phyloP scores from a whole-genome alignment of 2,329 filamentous ascomycete species.

The Dothistroma septosporum region DNA sequence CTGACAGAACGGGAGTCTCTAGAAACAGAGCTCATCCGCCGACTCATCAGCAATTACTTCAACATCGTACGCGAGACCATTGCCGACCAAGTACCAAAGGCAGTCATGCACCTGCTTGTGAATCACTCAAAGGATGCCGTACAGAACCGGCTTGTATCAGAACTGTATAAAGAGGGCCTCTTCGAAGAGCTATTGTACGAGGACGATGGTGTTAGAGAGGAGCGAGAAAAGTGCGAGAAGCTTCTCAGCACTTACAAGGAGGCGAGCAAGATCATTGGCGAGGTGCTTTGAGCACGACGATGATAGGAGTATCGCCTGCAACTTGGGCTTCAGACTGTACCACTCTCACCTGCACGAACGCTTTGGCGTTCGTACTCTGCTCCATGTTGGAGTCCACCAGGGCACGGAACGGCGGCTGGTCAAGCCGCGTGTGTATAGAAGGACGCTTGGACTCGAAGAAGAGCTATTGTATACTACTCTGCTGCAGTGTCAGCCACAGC shows the following conservation, averaged over 20 bases:
- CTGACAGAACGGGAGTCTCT: slow-evolving; percentile 93
- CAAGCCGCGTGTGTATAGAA: not conserved
- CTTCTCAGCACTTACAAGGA: slow-evolving; percentile 93
- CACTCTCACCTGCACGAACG: not conserved
- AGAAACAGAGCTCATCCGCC: slow-evolving; percentile 94
- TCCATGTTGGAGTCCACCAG: not conserved
- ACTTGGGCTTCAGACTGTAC: not conserved
- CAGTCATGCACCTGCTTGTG: slow-evolving; percentile 96
- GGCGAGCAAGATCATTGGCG: slow-evolving; percentile 95
- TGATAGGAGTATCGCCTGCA: not conserved
- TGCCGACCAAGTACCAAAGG: slow-evolving; percentile 96
- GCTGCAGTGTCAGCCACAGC: not conserved
- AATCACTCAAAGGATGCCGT: slow-evolving; percentile 98
- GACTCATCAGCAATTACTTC: slow-evolving; percentile 97
- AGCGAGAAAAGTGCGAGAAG: slow-evolving; percentile 97
- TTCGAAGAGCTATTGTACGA: slow-evolving; percentile 97
- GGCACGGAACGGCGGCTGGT: not conserved
- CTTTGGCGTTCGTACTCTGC: not conserved
- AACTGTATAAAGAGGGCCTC: slow-evolving; percentile 85
- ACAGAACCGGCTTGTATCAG: slow-evolving; percentile 91
- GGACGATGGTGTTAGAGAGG: slow-evolving; percentile 94
- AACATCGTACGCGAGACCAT: slow-evolving; percentile 99
- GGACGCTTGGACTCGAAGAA: not conserved
- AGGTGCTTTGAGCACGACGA: slow-evolving; percentile 64
- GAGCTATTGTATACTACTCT: slow-evolving; percentile 1